Evolutionary conservation across 306 rosid genomes (phyloP), one percentile per base, ranked within the genome.

Genomic region (Calophaca sinica): DNA sequence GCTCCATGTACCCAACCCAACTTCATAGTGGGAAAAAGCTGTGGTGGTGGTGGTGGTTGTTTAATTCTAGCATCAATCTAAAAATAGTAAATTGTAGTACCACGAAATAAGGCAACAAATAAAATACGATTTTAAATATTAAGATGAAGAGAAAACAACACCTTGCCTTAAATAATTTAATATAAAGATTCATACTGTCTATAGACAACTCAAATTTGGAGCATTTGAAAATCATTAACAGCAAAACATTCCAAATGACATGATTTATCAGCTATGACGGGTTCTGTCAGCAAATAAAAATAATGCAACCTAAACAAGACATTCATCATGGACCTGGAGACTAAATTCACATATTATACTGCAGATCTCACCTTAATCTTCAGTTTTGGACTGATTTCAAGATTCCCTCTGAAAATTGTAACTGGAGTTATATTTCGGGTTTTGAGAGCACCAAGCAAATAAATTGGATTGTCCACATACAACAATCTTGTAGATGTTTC

Each of bases 361-460:
- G 73, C 33, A 73, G 38, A 36, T 48, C 86, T 84, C 75, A 94
- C 98, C 97, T 91, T 91, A 83, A 94, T 89, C 83, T 80, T 89
- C 81, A 91, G 45, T 59, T 74, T 74, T 52, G 93, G 80, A 85
- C 90, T 78, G 38, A 94, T 29, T 84, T 91, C 98, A 63, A 94
- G 91, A 84, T 91, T 89, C 41, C 98, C 97, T 80, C 90, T 88
- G 75, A 86, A 94, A 78, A 87, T 62, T 31, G 98, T 89, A 79
- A 85, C 90, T 0, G 88, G 94, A 36, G 88, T 68, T 80, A 91
- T 78, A 70, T 80, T 89, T 51, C 96, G 87, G 67, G 98, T 90
- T 81, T 78, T 82, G 39, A 91, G 86, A 62, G 96, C 97, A 70
- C 98, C 97, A 72, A 81, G 77, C 80, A 94, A 83, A 45, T 96